Evolutionary conservation across 345 rosid species (phyloP), one percentile per base, ranked within the genome.

Genomic region (Lepidium aucheri): DNA sequence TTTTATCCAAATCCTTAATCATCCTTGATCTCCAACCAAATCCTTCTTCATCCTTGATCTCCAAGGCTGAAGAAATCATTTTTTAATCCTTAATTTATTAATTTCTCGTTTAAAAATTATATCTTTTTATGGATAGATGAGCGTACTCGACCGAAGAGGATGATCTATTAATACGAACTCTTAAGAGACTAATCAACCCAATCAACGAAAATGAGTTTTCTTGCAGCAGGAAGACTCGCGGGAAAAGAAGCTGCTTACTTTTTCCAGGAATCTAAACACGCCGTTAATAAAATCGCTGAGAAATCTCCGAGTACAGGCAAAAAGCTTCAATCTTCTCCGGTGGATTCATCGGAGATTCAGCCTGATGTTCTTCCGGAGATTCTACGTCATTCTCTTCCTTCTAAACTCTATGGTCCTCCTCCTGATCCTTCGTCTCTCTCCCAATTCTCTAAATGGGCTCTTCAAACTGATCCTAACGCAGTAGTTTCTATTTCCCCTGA

Each of bases 231-330:
- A 47, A 85, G 96, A 47, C 67, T 80, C 62, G 98, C 90, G 22
- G 98, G 91, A 28, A 93, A 87, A 77, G 98, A 90, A 77, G 97
- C 87, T 3, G 96, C 97, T 11, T 87, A 77, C 72, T 93, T 90
- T 77, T 84, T 86, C 81, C 84, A 84, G 69, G 97, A 90, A 81
- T 77, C 97, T 78, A 90, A 86, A 77, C 88, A 79, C 34, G 97
- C 96, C 69, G 89, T 93, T 24, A 83, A 80, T 73, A 96, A 91
- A 14, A 79, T 93, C 66, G 86, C 82, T 10, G 87, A 86, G 79
- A 93, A 82, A 78, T 60, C 72, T 67, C 35, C 87, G 14, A 0
- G 60, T 63, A 56, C 84, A 28, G 11, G 67, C 52, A 69, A 68
- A 34, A 77, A 69, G 41, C 53, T 63, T 43, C 79, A 79, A 13